Evolutionary conservation across 148 eudicot species (phyloP).

Genomic region (Selenicereus undatus): DNA sequence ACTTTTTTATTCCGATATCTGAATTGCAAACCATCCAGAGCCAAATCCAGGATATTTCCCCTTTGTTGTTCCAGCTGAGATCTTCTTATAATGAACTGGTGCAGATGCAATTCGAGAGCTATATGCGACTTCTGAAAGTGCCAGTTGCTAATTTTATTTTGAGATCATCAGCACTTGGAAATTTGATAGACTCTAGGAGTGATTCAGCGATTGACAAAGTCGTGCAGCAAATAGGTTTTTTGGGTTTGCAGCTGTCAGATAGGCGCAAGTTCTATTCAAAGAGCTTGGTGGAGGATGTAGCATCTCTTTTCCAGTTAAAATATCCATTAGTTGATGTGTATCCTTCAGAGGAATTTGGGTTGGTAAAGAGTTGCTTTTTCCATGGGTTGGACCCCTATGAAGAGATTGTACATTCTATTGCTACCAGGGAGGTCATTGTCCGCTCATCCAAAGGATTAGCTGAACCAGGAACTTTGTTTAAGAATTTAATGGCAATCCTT

Average conservation of each 20-base stretch:
- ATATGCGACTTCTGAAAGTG: constrained; percentile 41
- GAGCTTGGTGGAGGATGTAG: constrained; percentile 59
- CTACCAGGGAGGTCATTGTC: constrained; percentile 81
- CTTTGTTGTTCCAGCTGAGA: constrained; percentile 48
- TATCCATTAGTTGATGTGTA: constrained; percentile 48
- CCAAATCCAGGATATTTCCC: constrained; percentile 47
- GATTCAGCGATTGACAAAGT: constrained; percentile 73
- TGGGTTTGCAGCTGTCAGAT: constrained; percentile 70
- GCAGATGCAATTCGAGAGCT: constrained; percentile 59
- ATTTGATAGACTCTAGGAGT: constrained; percentile 72
- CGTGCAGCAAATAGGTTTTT: constrained; percentile 82
- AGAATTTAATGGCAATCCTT: constrained; percentile 92
- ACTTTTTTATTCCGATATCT: constrained; percentile 46
- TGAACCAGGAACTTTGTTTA: constrained; percentile 90
- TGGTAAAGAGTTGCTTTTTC: constrained; percentile 63
- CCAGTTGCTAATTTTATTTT: constrained; percentile 56
- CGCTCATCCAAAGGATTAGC: constrained; percentile 86
- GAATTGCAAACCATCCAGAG: constrained; percentile 37
- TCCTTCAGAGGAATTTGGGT: constrained; percentile 66
- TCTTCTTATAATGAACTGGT: constrained; percentile 54
- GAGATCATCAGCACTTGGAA: constrained; percentile 59
- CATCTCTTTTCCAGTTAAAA: constrained; percentile 45
- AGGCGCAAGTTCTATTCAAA: constrained; percentile 73
- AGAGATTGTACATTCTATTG: constrained; percentile 82
- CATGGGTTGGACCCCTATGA: constrained; percentile 84